phyloP scores from a whole-genome alignment of 208 protist species.

The Trichomonas gallinae region DNA sequence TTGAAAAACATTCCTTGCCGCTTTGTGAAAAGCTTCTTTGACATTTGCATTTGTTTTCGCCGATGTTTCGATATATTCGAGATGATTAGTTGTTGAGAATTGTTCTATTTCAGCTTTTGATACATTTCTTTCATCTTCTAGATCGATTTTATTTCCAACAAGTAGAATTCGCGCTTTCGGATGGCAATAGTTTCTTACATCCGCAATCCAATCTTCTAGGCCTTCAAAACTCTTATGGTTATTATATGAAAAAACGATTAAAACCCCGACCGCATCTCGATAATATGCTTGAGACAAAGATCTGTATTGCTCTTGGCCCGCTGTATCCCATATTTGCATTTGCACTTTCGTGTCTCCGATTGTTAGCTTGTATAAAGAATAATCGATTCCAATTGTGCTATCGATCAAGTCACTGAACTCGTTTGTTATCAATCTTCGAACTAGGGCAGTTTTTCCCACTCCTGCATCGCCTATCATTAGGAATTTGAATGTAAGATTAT shows the following conservation, averaged over 20 bases:
- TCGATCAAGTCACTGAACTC: background rate
- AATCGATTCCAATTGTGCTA: background rate
- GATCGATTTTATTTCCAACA: conserved; percentile 20
- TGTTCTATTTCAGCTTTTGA: background rate
- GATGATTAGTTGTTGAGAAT: background rate
- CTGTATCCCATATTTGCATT: background rate
- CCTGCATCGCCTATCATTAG: background rate
- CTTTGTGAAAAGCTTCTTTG: background rate
- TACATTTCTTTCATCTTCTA: background rate
- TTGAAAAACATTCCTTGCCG: background rate
- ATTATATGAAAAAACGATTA: background rate
- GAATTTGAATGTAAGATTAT: background rate
- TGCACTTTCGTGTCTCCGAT: background rate
- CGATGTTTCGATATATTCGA: background rate
- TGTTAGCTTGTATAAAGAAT: background rate
- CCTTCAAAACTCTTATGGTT: background rate
- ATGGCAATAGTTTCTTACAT: background rate
- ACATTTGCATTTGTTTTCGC: background rate
- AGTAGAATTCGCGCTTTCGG: background rate
- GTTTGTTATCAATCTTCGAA: background rate
- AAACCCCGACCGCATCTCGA: background rate
- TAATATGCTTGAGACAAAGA: background rate
- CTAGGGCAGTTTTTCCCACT: background rate
- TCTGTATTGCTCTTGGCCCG: background rate
- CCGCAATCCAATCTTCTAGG: background rate